Conservation (phyloP, 2,329 filamentous ascomycete genomes). For the Aspergillus oerlinghausenensis region DNA sequence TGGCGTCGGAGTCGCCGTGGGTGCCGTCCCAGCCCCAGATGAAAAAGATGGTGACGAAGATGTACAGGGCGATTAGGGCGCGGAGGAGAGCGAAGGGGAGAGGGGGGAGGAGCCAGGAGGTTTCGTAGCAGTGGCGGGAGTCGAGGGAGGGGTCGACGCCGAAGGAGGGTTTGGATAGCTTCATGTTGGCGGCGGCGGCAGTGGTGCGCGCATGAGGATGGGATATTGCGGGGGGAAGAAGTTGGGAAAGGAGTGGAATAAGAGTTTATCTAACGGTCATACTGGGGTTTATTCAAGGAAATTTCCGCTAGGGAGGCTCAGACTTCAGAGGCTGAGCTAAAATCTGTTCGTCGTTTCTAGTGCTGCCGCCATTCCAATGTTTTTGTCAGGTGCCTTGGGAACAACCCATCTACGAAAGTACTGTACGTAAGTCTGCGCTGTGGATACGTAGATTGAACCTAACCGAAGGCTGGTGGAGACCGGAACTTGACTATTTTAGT, state of each 20-base stretch:
- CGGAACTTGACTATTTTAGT: neutral
- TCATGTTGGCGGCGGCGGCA: neutral
- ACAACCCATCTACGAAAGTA: neutral
- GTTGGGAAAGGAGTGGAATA: neutral
- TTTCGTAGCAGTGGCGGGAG: conserved; percentile 63
- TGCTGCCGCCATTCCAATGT: no score
- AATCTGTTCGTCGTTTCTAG: neutral
- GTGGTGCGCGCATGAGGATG: neutral
- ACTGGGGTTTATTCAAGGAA: neutral
- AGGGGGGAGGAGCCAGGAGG: conserved; percentile 74
- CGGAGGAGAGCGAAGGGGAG: conserved; percentile 56
- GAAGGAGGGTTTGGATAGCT: conserved; percentile 16
- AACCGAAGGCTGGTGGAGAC: no score
- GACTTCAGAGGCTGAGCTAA: neutral
- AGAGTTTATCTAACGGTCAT: neutral
- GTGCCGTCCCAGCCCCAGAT: conserved; percentile 62
- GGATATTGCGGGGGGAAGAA: neutral
- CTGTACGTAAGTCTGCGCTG: neutral
- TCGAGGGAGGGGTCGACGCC: conserved; percentile 38
- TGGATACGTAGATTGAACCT: no score
- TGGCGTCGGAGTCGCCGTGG: conserved; percentile 45
- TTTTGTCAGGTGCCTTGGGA: neutral
- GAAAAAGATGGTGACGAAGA: conserved; percentile 65
- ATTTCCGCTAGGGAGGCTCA: neutral
- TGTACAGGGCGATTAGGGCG: conserved; percentile 51